Evolutionary conservation across 495 filamentous ascomycete species (phyloP).

Genomic region (Penicillium lagena): DNA sequence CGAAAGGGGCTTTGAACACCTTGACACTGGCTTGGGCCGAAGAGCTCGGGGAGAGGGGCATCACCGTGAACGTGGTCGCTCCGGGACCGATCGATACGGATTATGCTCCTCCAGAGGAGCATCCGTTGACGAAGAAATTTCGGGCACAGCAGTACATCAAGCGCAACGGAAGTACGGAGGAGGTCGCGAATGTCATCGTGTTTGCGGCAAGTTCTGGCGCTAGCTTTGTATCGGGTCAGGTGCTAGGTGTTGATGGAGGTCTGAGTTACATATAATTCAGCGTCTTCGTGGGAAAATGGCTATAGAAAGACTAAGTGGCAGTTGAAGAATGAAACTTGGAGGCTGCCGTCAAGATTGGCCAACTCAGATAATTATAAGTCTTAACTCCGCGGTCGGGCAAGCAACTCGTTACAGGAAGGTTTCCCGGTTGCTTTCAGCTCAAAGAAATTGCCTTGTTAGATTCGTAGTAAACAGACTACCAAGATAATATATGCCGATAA

Average conservation of each 20-base stretch:
- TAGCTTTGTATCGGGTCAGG: constrained; percentile 55
- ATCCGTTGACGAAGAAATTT: constrained; percentile 22
- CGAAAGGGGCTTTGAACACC: constrained; percentile 39
- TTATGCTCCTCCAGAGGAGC: constrained; percentile 20
- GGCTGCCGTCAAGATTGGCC: too few species aligned
- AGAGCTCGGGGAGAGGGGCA: constrained; percentile 33
- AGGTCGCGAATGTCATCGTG: constrained; percentile 47
- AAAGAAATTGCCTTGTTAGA: too few species aligned
- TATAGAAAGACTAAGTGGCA: too few species aligned
- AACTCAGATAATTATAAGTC: too few species aligned
- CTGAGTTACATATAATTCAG: too few species aligned
- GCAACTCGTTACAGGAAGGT: too few species aligned
- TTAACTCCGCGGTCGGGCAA: too few species aligned
- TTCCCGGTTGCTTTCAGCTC: too few species aligned
- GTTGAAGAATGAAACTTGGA: too few species aligned
- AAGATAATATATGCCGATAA: too few species aligned
- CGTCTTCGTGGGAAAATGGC: too few species aligned
- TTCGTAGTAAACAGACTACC: too few species aligned
- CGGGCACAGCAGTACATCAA: constrained; percentile 30
- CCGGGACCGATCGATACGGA: constrained; percentile 38
- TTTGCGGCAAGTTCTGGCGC: constrained; percentile 42
- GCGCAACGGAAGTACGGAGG: constrained; percentile 46
- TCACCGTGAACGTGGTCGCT: constrained; percentile 26
- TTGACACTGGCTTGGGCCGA: constrained; percentile 33
- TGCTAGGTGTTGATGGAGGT: constrained; percentile 1